phyloP scores from a whole-genome alignment of 1,284 basidiomycete species.

The Ustilago cynodontis region DNA sequence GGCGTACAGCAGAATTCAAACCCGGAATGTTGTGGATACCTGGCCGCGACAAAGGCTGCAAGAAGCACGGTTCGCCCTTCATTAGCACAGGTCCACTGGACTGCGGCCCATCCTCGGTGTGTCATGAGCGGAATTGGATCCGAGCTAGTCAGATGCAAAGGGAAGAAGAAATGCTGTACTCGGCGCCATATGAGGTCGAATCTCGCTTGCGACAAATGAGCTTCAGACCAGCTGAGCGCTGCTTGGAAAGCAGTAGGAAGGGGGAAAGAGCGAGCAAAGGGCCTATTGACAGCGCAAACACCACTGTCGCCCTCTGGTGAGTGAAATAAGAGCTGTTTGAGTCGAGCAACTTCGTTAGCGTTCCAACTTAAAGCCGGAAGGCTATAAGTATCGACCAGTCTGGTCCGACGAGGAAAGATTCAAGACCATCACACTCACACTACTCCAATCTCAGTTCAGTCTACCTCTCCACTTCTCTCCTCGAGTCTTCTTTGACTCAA shows the following conservation, averaged over 20 bases:
- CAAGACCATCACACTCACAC: slow-evolving; percentile 9
- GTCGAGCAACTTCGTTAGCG: neutral
- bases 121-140: neutral
- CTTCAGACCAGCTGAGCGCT: neutral
- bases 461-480: neutral
- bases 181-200: slow-evolving; percentile 1
- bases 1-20: neutral
- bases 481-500: neutral
- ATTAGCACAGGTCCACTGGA: neutral
- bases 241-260: neutral
- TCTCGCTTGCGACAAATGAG: neutral
- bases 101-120: neutral
- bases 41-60: neutral
- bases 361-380: neutral
- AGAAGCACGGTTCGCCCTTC: neutral
- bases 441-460: neutral
- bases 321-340: neutral
- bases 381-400: slow-evolving; percentile 23
- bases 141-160: neutral
- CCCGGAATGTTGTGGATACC: neutral
- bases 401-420: neutral
- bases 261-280: neutral
- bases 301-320: too few relatives aligned
- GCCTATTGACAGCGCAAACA: too few relatives aligned
- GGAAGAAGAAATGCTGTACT: neutral